A percentile compares a stretch with the other conserved stretches of the same genome.
phyloP scores from a whole-genome alignment of 495 filamentous ascomycete species.

The Antarctomyces pellizariae region DNA sequence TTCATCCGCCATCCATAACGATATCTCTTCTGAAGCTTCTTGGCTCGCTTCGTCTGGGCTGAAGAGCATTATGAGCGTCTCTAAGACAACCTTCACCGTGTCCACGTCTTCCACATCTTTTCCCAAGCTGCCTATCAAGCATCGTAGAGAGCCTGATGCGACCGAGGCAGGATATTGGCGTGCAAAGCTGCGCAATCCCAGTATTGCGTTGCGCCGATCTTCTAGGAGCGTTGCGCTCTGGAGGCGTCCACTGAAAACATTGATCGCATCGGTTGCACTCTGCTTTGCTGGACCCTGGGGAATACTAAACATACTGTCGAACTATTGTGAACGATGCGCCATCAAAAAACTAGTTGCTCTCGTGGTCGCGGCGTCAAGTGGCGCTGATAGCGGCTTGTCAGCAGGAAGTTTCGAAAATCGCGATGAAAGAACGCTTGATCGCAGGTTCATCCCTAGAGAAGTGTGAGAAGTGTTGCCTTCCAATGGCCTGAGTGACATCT shows the following conservation, averaged over 20 bases:
- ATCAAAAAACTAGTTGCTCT: too few species aligned
- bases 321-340: too few species aligned
- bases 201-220: slow-evolving; percentile 78
- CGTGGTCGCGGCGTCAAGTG: too few species aligned
- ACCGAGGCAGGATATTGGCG: slow-evolving; percentile 91
- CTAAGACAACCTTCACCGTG: slow-evolving; percentile 79
- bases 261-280: slow-evolving; percentile 83
- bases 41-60: slow-evolving; percentile 34
- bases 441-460: too few species aligned
- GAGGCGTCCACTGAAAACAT: slow-evolving; percentile 63
- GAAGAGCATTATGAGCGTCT: slow-evolving; percentile 89
- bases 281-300: slow-evolving; percentile 85
- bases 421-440: too few species aligned
- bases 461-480: too few species aligned
- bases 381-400: too few species aligned
- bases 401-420: too few species aligned
- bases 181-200: slow-evolving; percentile 83
- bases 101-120: slow-evolving; percentile 92
- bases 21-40: slow-evolving; percentile 92
- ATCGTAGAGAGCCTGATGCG: slow-evolving; percentile 71
- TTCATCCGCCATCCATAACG: slow-evolving; percentile 89
- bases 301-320: slow-evolving; percentile 91
- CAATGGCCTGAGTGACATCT: too few species aligned
- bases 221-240: slow-evolving; percentile 75
- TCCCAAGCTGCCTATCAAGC: slow-evolving; percentile 60